These are phyloP conservation scores for Myxozyma vanderwaltii DNA, from an alignment of 805 yeast genomes.

Conservation along the genomic window DNA sequence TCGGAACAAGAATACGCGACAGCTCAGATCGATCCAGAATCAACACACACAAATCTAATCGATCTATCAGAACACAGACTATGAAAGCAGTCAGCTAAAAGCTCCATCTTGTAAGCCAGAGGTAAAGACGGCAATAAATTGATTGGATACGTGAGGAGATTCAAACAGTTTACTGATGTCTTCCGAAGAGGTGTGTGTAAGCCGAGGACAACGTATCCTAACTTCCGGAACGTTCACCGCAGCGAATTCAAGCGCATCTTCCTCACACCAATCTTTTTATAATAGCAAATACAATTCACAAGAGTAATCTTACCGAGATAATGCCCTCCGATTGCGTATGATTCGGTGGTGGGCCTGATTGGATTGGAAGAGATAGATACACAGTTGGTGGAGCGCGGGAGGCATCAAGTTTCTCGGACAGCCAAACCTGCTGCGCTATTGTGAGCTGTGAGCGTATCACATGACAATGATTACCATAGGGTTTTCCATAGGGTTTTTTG, in stretches of 20 bases:
- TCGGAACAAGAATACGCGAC: background rate
- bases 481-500: too few species aligned
- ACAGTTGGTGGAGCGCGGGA: background rate
- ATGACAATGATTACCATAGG: too few species aligned
- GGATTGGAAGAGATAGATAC: background rate
- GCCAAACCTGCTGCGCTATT: too few species aligned
- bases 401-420: background rate
- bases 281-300: background rate
- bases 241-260: too few species aligned
- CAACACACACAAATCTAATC: background rate
- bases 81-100: background rate
- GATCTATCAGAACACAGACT: background rate
- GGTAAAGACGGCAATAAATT: background rate
- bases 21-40: constrained; percentile 3
- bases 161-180: background rate
- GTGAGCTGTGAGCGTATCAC: too few species aligned
- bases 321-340: background rate
- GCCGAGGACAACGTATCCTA: background rate
- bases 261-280: background rate
- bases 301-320: background rate
- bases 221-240: background rate
- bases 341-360: background rate
- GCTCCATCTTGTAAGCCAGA: background rate
- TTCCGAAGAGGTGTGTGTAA: too few species aligned
- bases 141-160: background rate